These are phyloP conservation scores for Trametes gibbosa DNA, from an alignment of 768 basidiomycete genomes.

Conservation along the genomic window DNA sequence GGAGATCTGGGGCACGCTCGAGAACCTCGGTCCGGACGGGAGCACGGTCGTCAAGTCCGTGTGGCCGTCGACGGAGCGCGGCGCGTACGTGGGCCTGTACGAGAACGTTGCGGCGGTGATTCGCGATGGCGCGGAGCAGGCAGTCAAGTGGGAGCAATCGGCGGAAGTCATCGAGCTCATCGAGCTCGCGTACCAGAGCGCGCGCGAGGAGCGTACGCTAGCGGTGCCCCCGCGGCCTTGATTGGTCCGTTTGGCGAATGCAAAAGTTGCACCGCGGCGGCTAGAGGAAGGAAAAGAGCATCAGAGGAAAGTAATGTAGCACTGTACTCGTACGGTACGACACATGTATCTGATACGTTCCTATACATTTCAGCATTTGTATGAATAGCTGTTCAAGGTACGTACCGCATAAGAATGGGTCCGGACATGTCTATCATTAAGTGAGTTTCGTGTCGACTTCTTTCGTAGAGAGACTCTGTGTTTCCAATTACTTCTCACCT, in stretches of 20 bases:
- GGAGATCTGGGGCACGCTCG: conserved; percentile 58
- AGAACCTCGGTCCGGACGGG: conserved; percentile 51
- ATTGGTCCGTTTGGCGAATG: background rate
- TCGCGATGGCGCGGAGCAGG: conserved; percentile 47
- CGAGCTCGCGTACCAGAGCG: conserved; percentile 68
- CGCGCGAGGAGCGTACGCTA: conserved; percentile 54
- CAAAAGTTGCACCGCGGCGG: no score
- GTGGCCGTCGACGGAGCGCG: conserved; percentile 62
- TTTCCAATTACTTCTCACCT: background rate
- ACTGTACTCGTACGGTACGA: conserved; percentile 4
- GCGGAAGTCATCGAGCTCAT: conserved; percentile 72
- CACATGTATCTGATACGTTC: no score
- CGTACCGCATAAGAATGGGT: no score
- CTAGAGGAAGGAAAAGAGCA: no score
- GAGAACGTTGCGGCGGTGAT: conserved; percentile 65
- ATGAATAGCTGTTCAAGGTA: no score
- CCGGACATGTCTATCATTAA: no score
- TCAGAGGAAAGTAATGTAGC: background rate
- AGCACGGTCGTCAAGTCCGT: conserved; percentile 29
- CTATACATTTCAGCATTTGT: no score
- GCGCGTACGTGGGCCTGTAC: conserved; percentile 61
- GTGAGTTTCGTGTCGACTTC: background rate
- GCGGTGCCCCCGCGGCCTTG: conserved; percentile 26
- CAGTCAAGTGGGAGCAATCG: conserved; percentile 74
- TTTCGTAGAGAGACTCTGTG: background rate